Conservation (phyloP, 306 rosid species). For the Citrullus mucosospermus region DNA sequence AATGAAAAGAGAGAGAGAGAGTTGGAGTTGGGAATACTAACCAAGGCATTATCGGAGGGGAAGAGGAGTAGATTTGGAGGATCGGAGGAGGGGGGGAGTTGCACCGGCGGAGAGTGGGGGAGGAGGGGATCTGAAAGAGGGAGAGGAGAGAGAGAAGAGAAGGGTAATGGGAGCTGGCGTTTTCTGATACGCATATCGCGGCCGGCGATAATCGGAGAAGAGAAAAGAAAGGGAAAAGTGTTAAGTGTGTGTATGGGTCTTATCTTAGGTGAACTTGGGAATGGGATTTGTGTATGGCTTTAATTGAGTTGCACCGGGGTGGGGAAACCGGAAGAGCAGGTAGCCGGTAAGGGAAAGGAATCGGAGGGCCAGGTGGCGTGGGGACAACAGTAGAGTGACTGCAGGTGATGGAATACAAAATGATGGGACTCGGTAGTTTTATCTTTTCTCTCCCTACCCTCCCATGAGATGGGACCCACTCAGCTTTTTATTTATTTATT, state of each 20-base stretch:
- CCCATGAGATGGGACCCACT: background rate
- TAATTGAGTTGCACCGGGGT: constrained; percentile 53
- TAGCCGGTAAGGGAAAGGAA: constrained; percentile 27
- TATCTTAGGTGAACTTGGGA: background rate
- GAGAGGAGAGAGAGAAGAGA: constrained; percentile 35
- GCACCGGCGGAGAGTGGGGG: constrained; percentile 37
- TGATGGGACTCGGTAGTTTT: constrained; percentile 40
- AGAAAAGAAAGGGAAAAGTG: background rate
- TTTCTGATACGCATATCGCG: constrained; percentile 48
- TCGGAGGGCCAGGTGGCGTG: constrained; percentile 17
- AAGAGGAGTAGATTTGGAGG: constrained; percentile 3
- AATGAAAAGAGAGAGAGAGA: background rate
- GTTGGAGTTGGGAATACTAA: constrained; percentile 20
- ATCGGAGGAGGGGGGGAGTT: constrained; percentile 43
- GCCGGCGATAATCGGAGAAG: no score
- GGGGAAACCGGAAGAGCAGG: constrained; percentile 17
- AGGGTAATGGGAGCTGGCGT: constrained; percentile 41
- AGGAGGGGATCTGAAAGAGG: constrained; percentile 71
- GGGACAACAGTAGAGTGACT: constrained; percentile 17
- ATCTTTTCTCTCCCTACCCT: constrained; percentile 11
- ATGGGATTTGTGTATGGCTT: constrained; percentile 15
- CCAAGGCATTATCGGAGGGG: constrained; percentile 21
- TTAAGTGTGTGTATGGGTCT: constrained; percentile 11
- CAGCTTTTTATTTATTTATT: no score
- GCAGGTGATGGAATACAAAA: constrained; percentile 25